Evolutionary conservation across 2,329 filamentous ascomycete species (phyloP).

Genomic region (Colletotrichum sp.): DNA sequence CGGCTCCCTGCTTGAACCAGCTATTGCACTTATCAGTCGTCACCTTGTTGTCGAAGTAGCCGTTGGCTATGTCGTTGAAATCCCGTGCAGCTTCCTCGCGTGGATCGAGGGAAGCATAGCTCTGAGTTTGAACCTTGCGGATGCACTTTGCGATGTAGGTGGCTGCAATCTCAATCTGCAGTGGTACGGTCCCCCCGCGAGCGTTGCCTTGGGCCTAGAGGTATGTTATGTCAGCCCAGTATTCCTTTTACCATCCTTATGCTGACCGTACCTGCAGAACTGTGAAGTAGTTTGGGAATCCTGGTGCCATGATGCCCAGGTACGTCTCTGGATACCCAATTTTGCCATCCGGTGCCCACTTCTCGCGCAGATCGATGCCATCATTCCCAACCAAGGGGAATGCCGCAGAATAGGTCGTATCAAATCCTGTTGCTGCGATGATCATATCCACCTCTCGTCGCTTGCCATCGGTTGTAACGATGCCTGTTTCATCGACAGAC

Average conservation of each 20-base stretch:
- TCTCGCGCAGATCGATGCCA: background rate
- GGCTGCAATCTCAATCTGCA: background rate
- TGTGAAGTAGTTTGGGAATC: background rate
- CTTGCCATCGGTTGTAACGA: background rate
- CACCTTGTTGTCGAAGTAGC: slow-evolving; percentile 14
- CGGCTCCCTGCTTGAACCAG: slow-evolving; percentile 22
- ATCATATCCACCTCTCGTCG: background rate
- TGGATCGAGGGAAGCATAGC: background rate
- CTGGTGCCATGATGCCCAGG: background rate
- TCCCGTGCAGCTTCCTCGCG: background rate
- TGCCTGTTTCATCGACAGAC: background rate
- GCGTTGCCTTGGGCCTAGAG: background rate
- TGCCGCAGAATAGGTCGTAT: background rate
- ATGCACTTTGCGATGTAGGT: background rate
- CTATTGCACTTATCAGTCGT: slow-evolving; percentile 18
- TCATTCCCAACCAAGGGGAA: background rate
- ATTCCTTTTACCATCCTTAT: too few species aligned
- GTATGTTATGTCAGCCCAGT: background rate
- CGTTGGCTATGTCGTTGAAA: background rate
- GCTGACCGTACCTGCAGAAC: background rate
- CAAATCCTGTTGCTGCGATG: background rate
- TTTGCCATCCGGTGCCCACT: background rate
- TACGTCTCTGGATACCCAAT: background rate
- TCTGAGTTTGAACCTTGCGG: background rate
- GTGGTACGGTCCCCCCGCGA: background rate